Evolutionary conservation across 1,284 basidiomycete species (phyloP), one percentile per base, ranked within the genome.

Genomic region (Sparassis latifolia): DNA sequence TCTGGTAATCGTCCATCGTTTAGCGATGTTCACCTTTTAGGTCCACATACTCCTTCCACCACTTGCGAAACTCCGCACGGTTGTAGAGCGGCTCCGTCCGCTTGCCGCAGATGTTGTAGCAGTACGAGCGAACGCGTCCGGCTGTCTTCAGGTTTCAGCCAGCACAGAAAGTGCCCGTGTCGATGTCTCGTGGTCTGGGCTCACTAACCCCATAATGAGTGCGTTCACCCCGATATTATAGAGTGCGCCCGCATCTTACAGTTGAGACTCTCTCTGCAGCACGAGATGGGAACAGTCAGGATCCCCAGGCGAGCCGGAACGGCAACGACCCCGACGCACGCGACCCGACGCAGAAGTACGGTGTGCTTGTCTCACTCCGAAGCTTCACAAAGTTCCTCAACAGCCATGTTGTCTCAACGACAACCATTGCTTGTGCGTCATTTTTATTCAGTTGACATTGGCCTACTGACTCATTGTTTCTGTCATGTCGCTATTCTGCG

Each of bases 331-430:
- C 63, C 20, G 66, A 66, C 33, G 61, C 60, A 32, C 64, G 64
- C n/a, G 67, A 73, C 32, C 75, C 75, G 3, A 70, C 79, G 10
- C 69, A 82, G 49, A 69, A 88, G 57, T 86, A 80, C 62, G 75
- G 76, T 4, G 85, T 89, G 2, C 74, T 83, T 4, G 76, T 94
- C 2, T 84, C 86, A 1, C 79, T 86, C 42, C 80, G 80, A 48
- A 89, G 86, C 53, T 83, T 94, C 61, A 73, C 87, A 56, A 92
- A 90, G 65, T 94, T 94, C 67, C 71, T 95, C 45, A 87, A 81
- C 51, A 86, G 86, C 52, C 86, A 93, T 65, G 79, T 87, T 45
- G 82, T 94, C n/a, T 90, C 88, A 2, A 87, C 84, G 0, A 85
- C 86, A 1, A 92, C 91, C 0, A 92, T 95, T 54, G 90, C 89